Percentiles rank a stretch among this genome's conserved stretches.
Conservation (phyloP, 306 rosid genomes). For the Begonia masoniana region DNA sequence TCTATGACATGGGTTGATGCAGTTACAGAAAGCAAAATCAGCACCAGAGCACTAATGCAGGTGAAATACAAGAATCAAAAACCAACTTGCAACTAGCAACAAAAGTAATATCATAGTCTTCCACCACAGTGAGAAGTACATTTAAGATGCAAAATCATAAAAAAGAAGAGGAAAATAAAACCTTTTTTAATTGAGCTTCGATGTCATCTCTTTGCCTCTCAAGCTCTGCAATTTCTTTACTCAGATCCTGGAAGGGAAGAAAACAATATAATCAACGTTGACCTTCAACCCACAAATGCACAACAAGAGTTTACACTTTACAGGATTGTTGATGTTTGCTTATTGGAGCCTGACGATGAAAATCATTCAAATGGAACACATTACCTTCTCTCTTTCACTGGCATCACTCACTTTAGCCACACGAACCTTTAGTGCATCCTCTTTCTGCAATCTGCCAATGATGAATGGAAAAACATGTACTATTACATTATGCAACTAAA, state of each 20-base stretch:
- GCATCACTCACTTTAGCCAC: conserved; percentile 56
- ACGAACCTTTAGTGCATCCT: conserved; percentile 90
- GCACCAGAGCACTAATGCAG: too few relatives aligned
- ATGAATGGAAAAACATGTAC: conserved; percentile 1
- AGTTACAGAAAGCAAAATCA: too few relatives aligned
- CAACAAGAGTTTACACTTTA: background rate
- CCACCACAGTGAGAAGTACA: too few relatives aligned
- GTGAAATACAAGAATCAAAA: too few relatives aligned
- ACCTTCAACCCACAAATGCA: background rate
- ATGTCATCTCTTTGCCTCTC: conserved; percentile 76
- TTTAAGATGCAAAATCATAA: too few relatives aligned
- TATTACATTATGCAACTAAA: conserved; percentile 6
- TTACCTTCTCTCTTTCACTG: conserved; percentile 88
- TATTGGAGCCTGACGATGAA: conserved; percentile 8
- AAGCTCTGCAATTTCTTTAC: conserved; percentile 61
- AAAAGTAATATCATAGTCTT: too few relatives aligned
- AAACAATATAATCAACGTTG: background rate
- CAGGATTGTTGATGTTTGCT: conserved; percentile 1
- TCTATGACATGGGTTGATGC: too few relatives aligned
- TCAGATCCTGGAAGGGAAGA: conserved; percentile 49
- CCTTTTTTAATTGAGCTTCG: conserved; percentile 86
- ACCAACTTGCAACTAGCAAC: too few relatives aligned
- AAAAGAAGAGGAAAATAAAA: conserved; percentile 8
- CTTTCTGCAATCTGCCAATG: conserved; percentile 60
- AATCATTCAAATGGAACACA: conserved; percentile 7